A percentile compares a stretch with the other conserved stretches of the same genome.
Evolutionary conservation across 768 basidiomycete species (phyloP).

Genomic region (Tylopilus subfusipes): DNA sequence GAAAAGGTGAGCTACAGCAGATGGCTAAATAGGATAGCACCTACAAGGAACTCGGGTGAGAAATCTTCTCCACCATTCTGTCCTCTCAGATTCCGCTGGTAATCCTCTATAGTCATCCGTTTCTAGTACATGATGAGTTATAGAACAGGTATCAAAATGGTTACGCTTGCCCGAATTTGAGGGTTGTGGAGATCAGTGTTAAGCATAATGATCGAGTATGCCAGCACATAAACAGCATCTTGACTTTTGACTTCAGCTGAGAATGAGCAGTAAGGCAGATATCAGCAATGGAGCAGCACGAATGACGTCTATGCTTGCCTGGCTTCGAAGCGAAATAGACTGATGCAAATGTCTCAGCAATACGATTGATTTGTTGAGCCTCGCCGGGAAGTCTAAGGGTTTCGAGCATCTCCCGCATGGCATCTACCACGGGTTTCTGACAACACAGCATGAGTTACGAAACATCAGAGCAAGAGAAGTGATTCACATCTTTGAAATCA

Average conservation of each 20-base stretch:
- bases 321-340: conserved; percentile 85
- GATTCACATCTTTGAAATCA: conserved; percentile 80
- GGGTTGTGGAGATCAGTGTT: conserved; percentile 98
- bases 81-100: conserved; percentile 85
- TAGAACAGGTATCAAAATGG: background rate
- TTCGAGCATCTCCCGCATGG: conserved; percentile 92
- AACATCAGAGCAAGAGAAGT: background rate
- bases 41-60: conserved; percentile 77
- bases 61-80: conserved; percentile 88
- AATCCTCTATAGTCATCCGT: conserved; percentile 96
- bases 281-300: background rate
- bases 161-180: conserved; percentile 69
- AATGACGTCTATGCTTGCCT: conserved; percentile 38
- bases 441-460: conserved; percentile 1
- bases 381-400: conserved; percentile 94
- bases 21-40: conserved; percentile 16
- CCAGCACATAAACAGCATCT: conserved; percentile 91
- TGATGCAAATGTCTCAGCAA: conserved; percentile 93
- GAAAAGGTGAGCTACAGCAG: conserved; percentile 11
- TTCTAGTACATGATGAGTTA: conserved; percentile 49
- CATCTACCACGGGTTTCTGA: conserved; percentile 93
- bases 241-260: conserved; percentile 84
- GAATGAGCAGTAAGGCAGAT: background rate
- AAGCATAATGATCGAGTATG: conserved; percentile 96
- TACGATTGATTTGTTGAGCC: conserved; percentile 86